Conservation (phyloP, 2,329 filamentous ascomycete species). For the Nemania bipapillata region DNA sequence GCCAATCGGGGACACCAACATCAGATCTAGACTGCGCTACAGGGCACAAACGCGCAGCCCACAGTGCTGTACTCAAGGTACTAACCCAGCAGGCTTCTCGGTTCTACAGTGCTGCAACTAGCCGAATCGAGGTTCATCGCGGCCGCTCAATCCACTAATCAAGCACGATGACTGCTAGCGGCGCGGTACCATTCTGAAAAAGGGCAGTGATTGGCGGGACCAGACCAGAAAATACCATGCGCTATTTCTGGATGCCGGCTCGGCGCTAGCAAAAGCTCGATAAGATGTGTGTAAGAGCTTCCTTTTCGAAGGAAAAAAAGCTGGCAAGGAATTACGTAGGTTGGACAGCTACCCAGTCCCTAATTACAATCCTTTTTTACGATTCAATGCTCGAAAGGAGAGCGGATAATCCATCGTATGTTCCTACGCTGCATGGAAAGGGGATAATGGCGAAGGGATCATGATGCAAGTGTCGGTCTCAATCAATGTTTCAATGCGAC, state of each 20-base stretch:
- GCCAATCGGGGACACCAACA: not conserved
- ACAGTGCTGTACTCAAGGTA: not conserved
- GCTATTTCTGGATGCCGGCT: not conserved
- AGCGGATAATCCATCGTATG: no score
- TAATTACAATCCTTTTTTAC: no score
- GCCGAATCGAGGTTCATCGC: not conserved
- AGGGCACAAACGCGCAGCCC: not conserved
- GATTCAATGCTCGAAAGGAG: no score
- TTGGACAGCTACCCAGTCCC: no score
- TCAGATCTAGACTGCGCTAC: not conserved
- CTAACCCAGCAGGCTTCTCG: not conserved
- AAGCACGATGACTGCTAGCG: not conserved
- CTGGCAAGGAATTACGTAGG: no score
- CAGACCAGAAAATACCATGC: not conserved
- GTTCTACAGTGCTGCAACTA: not conserved
- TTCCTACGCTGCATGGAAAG: not conserved
- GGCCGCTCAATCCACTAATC: not conserved
- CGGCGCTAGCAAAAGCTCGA: not conserved
- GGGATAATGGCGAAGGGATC: not conserved
- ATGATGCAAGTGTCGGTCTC: not conserved
- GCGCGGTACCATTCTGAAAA: not conserved
- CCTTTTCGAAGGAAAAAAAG: no score
- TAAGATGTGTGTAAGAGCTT: no score
- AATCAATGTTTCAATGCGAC: constrained; percentile 17
- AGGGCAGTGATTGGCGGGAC: not conserved